phyloP scores from a whole-genome alignment of 306 rosid species.

The Astragalus glycyphyllos region DNA sequence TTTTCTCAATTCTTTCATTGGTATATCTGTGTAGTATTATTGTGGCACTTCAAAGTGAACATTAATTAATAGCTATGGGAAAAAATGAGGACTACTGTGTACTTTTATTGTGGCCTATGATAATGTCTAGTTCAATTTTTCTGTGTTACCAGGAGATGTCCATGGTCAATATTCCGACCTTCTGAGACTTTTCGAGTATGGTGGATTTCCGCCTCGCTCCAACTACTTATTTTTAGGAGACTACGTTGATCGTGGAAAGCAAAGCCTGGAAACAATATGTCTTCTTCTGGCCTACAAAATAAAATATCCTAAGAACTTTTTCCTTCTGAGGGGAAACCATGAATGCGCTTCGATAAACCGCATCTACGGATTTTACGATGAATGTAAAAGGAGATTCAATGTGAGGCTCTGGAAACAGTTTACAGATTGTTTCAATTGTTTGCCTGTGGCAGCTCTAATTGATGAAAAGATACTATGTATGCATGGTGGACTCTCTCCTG shows the following conservation, averaged over 20 bases:
- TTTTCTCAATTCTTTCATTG: neutral
- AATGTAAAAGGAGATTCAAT: conserved; percentile 77
- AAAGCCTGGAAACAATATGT: conserved; percentile 85
- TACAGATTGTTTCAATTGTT: conserved; percentile 87
- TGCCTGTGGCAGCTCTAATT: conserved; percentile 85
- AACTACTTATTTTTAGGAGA: conserved; percentile 88
- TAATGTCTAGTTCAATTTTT: conserved; percentile 25
- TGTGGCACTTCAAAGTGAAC: neutral
- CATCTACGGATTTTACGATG: conserved; percentile 89
- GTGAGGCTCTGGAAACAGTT: conserved; percentile 80
- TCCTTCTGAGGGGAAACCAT: conserved; percentile 92
- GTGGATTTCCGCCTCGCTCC: conserved; percentile 87
- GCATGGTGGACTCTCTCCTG: conserved; percentile 96
- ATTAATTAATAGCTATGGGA: neutral
- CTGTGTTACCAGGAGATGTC: conserved; percentile 70
- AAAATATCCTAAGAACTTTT: conserved; percentile 76
- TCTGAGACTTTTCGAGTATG: conserved; percentile 77
- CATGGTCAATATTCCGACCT: conserved; percentile 93
- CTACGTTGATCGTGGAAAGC: conserved; percentile 94
- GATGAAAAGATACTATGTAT: conserved; percentile 86
- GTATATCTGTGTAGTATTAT: too few relatives aligned
- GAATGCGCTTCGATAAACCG: conserved; percentile 96
- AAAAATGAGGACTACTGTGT: neutral
- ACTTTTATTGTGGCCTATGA: neutral
- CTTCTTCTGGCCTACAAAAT: conserved; percentile 93